Evolutionary conservation across 306 rosid genomes (phyloP), one percentile per base, ranked within the genome.

Genomic region (Prunus dulcis): DNA sequence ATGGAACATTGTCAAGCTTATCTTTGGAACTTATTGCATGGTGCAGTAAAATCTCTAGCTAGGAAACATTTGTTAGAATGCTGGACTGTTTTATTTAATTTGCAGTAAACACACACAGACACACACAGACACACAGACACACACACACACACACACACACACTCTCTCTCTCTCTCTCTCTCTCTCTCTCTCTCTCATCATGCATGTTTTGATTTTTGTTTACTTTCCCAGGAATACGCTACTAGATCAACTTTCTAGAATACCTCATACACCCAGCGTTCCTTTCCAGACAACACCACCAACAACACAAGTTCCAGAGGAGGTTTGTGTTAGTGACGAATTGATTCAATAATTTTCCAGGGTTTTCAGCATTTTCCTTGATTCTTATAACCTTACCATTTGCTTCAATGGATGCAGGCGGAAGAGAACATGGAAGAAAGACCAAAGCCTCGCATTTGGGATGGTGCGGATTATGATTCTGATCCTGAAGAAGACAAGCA

Each of bases 361-460:
- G 20, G 55, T 61, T 51, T 61, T 52, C 52, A 7, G 55, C 17
- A 23, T 80, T 66, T 56, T 76, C 68, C 53, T 64, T 74, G 67
- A 72, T 63, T 79, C 47, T 82, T 70, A 8, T 32, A 84, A 67
- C 71, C 75, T 69, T 27, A 76, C 53, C 13, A 30, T 30, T 45
- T 64, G 67, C 64, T 43, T 57, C 52, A 58, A 67, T 75, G 76
- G 84, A 52, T 87, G 71, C 80, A 89, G 98, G 90, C 13, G 1
- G 97, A 93, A 78, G 96, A 89, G 80, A 84, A 79, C 76, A 85
- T 82, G 78, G 98, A 93, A 23, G 87, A 53, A 64, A 91, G 97
- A 81, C 97, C 96, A 71, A 87, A 88, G 53, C 89, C 67, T 70
- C 93, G 97, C 69, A 89, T 88, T 58, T 93, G 98, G 98, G 86